A percentile compares a stretch with the other conserved stretches of the same genome.
phyloP scores from a whole-genome alignment of 148 eudicot species.

The Polygonum maritimum region DNA sequence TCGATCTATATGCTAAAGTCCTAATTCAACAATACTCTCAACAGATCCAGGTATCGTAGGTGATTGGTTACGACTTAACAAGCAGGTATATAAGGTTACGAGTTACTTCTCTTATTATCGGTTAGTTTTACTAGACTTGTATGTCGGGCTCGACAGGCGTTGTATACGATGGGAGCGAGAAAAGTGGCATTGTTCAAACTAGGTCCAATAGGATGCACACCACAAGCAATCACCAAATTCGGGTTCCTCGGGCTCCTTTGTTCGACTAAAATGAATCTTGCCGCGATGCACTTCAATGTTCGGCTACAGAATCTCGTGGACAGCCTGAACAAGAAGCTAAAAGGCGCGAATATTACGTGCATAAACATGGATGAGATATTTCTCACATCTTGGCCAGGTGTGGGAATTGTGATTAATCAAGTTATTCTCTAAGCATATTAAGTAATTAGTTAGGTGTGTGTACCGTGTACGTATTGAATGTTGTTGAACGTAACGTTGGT shows the following conservation, averaged over 20 bases:
- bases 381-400: not conserved
- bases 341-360: not conserved
- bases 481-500: no score
- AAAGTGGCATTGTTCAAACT: not conserved
- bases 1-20: not conserved
- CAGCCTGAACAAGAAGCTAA: slow-evolving; percentile 1
- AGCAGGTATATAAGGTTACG: no score
- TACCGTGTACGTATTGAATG: no score
- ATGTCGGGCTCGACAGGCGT: not conserved
- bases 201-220: not conserved
- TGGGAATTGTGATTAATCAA: not conserved
- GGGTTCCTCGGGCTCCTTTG: not conserved
- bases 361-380: not conserved
- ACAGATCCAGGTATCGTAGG: not conserved
- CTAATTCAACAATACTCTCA: not conserved
- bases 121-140: no score
- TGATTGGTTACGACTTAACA: not conserved
- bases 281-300: not conserved
- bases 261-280: not conserved
- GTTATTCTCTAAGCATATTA: no score
- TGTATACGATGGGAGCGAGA: not conserved
- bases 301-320: not conserved
- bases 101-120: no score
- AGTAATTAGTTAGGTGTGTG: no score
- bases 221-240: not conserved